Evolutionary conservation across 2,329 filamentous ascomycete species (phyloP).

Genomic region (Phialemonium atrogriseum): DNA sequence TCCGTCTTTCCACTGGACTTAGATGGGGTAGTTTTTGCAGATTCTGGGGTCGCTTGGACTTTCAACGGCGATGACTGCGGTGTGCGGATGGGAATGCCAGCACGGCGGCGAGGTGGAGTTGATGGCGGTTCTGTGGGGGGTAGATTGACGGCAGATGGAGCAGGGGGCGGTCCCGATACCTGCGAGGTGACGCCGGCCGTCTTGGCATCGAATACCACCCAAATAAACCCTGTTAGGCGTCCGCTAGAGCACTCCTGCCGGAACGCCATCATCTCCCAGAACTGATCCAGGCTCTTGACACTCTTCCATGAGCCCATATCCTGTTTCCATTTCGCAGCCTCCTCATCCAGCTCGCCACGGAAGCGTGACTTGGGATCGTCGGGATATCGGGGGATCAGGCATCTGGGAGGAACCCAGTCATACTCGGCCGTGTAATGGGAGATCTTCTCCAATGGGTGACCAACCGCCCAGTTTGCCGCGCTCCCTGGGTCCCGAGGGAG

Average conservation of each 20-base stretch:
- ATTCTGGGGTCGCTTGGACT: constrained; percentile 16
- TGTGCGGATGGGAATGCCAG: constrained; percentile 9
- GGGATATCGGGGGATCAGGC: constrained; percentile 81
- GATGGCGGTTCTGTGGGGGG: constrained; percentile 8
- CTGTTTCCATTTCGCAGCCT: constrained; percentile 54
- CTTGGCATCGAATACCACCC: constrained; percentile 70
- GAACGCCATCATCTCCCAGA: constrained; percentile 98
- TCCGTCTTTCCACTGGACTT: constrained; percentile 21
- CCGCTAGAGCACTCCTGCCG: constrained; percentile 93
- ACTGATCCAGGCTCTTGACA: constrained; percentile 76
- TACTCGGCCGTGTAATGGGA: constrained; percentile 53
- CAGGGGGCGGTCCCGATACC: background rate
- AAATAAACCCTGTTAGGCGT: constrained; percentile 85
- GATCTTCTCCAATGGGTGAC: constrained; percentile 59
- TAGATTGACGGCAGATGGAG: background rate
- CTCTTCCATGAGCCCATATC: constrained; percentile 70
- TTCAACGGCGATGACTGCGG: constrained; percentile 17
- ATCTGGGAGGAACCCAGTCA: constrained; percentile 63
- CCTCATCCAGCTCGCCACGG: constrained; percentile 80
- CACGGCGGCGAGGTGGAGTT: constrained; percentile 23
- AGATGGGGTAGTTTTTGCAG: constrained; percentile 19
- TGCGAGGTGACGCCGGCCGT: constrained; percentile 1
- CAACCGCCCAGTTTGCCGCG: constrained; percentile 58
- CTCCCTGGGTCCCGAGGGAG: constrained; percentile 48
- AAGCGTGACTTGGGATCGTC: constrained; percentile 94